These are phyloP conservation scores for Glonium stellatum DNA, from an alignment of 495 filamentous ascomycete genomes.

Conservation along the genomic window DNA sequence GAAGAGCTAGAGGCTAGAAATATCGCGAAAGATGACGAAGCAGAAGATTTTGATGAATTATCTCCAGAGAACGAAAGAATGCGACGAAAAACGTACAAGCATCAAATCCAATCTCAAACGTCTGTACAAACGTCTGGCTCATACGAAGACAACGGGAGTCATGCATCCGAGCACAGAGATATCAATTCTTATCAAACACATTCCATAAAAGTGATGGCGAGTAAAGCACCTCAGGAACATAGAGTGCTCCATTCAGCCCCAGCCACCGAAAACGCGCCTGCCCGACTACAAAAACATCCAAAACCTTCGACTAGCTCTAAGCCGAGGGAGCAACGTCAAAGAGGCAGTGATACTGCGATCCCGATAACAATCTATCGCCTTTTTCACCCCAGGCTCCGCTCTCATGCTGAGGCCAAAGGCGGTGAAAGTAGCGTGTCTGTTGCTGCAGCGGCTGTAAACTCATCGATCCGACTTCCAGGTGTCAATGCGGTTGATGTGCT, in stretches of 20 bases:
- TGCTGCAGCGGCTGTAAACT: neutral
- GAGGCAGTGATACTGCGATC: neutral
- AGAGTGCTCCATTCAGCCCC: no score
- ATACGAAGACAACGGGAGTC: no score
- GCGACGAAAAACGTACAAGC: neutral
- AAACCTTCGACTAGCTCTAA: neutral
- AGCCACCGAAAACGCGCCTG: no score
- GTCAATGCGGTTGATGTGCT: slow-evolving; percentile 5
- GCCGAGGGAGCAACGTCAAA: neutral
- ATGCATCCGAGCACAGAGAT: no score
- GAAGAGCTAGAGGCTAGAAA: neutral
- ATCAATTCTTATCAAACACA: no score
- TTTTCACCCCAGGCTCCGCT: neutral
- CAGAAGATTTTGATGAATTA: neutral
- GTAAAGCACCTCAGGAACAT: no score
- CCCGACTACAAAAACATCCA: neutral
- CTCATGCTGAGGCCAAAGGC: neutral
- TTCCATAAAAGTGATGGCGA: no score
- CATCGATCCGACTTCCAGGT: neutral
- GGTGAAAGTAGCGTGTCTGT: neutral
- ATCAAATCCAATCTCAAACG: neutral
- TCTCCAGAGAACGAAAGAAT: neutral
- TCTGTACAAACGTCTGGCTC: neutral
- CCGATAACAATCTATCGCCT: slow-evolving; percentile 1
- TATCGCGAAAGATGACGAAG: neutral